A percentile compares a stretch with the other conserved stretches of the same genome.
Evolutionary conservation across 2,329 filamentous ascomycete genomes (phyloP).

Genomic region (Ophiostoma himal-ulmi): DNA sequence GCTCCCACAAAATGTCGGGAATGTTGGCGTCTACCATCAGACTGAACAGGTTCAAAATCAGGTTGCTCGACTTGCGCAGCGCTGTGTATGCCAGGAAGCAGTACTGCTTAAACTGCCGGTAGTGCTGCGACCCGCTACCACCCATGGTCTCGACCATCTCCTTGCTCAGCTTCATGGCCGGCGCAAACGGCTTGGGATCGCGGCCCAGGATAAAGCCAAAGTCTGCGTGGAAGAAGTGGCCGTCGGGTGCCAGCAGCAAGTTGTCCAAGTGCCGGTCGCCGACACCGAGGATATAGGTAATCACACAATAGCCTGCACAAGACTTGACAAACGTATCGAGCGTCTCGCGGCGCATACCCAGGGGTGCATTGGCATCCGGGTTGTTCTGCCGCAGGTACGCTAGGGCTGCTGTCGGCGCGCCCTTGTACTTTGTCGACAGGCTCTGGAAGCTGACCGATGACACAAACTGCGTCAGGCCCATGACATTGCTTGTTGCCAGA

Average conservation of each 20-base stretch:
- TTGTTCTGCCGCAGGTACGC: conserved; percentile 86
- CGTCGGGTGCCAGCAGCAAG: conserved; percentile 80
- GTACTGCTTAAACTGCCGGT: conserved; percentile 86
- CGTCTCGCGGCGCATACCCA: conserved; percentile 84
- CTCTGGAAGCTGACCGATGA: conserved; percentile 77
- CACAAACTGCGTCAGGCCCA: conserved; percentile 90
- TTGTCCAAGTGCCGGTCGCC: conserved; percentile 96
- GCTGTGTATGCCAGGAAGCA: conserved; percentile 93
- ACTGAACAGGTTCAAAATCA: conserved; percentile 92
- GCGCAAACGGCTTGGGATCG: conserved; percentile 94
- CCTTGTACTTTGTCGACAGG: conserved; percentile 75
- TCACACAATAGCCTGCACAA: conserved; percentile 95
- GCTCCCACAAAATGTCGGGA: conserved; percentile 85
- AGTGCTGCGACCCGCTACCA: conserved; percentile 72
- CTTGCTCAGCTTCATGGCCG: conserved; percentile 91
- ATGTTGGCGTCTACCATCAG: conserved; percentile 98
- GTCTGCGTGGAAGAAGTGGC: conserved; percentile 96
- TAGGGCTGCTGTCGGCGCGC: conserved; percentile 50
- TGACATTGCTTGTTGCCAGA: conserved; percentile 81
- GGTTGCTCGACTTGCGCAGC: conserved; percentile 77
- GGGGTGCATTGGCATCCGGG: conserved; percentile 71
- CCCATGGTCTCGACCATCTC: conserved; percentile 99
- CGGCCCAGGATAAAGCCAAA: conserved; percentile 97
- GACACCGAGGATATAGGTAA: conserved; percentile 94
- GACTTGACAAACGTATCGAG: conserved; percentile 95